Evolutionary conservation across 305 asterid species (phyloP), one percentile per base, ranked within the genome.

Genomic region (Rubia tinctorum): DNA sequence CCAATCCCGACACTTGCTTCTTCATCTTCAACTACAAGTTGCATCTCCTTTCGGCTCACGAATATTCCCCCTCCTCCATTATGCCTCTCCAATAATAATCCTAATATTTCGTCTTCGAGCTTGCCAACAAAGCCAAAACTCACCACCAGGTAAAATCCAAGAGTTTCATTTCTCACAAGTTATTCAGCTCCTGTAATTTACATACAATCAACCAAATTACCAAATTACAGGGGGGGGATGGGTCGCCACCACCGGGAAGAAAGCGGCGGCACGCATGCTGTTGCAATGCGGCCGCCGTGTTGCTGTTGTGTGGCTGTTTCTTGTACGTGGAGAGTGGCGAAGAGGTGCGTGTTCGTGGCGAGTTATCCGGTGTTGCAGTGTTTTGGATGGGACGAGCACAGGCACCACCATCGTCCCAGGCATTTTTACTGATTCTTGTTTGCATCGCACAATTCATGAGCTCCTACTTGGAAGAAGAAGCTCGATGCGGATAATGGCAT

Each of bases 321-420:
- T 7, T 84, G 82, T 5, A 47, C 71, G 0, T 80, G 83, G 22
- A 77, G 82, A 49, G 47, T 71, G 71, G 67, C 81, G 3, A 72
- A 83, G 66, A 82, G 90, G 76, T 88, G 94, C 77, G 0, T 86
- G 66, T 88, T 85, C 65, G 92, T 80, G 11, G 88, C 86, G 12
- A 87, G 83, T 66, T 87, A 80, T 74, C 96, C 91, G 34, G 80
- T 89, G 49, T 64, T 89, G 87, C 96, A 85, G 78, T 90, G 97
- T 71, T 85, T 87, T 75, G 90, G 91, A 39, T 85, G 78, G 87
- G 95, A 90, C 79, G 88, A 87, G 23, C 82, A 72, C 42, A 74
- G 88, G 56, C 96, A 87, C 65, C 89, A 84, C 37, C 96, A 90
- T 59, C 93, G 88, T 68, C 89, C 77, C 56, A 76, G 70, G 55